Base-by-base conservation (phyloP, 2,329 filamentous ascomycete genomes). In the Apiospora kogelbergensis region DNA sequence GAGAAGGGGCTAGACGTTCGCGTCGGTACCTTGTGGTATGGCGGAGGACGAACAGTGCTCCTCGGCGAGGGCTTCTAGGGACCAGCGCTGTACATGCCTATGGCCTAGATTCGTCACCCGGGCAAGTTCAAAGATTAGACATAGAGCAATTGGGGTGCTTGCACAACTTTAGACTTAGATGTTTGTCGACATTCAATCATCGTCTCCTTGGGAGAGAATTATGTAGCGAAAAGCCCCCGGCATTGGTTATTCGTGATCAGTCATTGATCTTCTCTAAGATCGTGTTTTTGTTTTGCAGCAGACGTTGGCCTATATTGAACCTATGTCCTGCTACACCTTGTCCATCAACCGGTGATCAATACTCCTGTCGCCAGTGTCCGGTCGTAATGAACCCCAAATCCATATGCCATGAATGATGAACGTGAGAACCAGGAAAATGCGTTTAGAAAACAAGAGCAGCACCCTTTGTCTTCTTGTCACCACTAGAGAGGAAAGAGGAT, bases 401-500 rank as follows among this genome's bases (percentile, higher is more conserved):
- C 80, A 80, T 78, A 79, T 83, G 80, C 82, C 80, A 79, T 78
- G 80, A 81, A 82, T 77, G 78, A 81, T 78, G 65, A 66, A 66
- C 65, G 65, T 66, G 65, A 66, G 65, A 82, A 44, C 40, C 46
- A 48, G 46, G 40, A 67, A 63, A 67, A 81, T 78, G 79, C 78
- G 89, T 87, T 91, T 97, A 99, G 91, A 99, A 99, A 81, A 99
- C 96, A 82, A 99, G 91, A 86, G 96, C 96, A 80, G 96, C 96
- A 92, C 96, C 96, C 94, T 99, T 99, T 81, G 96, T 99, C 94
- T 99, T 99, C 95, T 99, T 99, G 92, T 99, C 96, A 91, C 96
- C 96, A 91, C 96, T 97, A 78, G 80, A 77, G 69, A 73, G 71
- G 70, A 33, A 57, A 69, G 65, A 79, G 88, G 84, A 74, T 80